Base-by-base conservation (phyloP, 2,329 filamentous ascomycete species). In the Aspergillus pseudoglaucus region DNA sequence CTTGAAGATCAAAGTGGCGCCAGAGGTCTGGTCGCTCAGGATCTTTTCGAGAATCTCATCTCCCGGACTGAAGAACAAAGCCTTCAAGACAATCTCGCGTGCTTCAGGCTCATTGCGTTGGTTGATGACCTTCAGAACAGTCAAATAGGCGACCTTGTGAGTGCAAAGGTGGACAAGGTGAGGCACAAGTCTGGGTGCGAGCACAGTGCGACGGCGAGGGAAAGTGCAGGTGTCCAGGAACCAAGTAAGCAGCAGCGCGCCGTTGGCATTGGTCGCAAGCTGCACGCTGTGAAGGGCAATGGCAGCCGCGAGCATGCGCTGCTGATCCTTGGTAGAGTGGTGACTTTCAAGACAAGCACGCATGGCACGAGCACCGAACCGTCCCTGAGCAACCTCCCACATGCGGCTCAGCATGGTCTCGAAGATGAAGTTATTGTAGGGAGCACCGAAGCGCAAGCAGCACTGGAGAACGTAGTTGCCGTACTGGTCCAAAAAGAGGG, bases 391-490 rank as follows among this genome's bases (percentile, higher is more conserved):
- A 61, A 96, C 79, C 60, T 96, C 88, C 90, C 90, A 96, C 75
- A 97, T 88, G 57, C 85, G 84, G 70, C 84, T 88, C 47, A 97
- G 78, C 91, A 97, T 97, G 2, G 88, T 88, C 72, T 97, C 93
- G 59, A 98, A 98, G 64, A 98, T 95, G 72, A 95, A 97, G 68
- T 95, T 85, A 62, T 95, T 97, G 73, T 84, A 89, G 1, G 90
- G 89, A 25, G 85, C 74, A 12, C 87, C 87, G 62, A 96, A 98
- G 59, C 94, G 90, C 55, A 98, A 78, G 66, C 91, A 97, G 59
- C 93, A 93, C 70, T 98, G 93, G 58, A 97, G 80, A 47, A 98
- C 93, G 60, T 98, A 98, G 73, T 98, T 98, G 65, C 93, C 93
- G 60, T 95, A 98, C 65, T 98, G 93, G 63, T 98, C 93, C 33